phyloP scores from a whole-genome alignment of 176 grass and related monocot species.

The Hordeum vulgare region MorexV3_pseudomolecules_assembly NC_058519.1:626766909-626767408 shows the following conservation, averaged over 20 bases:
- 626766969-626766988: constrained; percentile 27
- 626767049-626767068: constrained; percentile 32
- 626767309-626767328: constrained; percentile 4
- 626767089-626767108: constrained; percentile 37
- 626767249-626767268: constrained; percentile 68
- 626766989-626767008: constrained; percentile 30
- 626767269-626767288: constrained; percentile 75
- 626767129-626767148: constrained; percentile 59
- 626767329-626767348: background rate
- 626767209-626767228: constrained; percentile 67
- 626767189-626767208: constrained; percentile 89
- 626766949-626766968: constrained; percentile 28
- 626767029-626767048: background rate
- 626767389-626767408: background rate
- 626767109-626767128: constrained; percentile 56
- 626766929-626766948: constrained; percentile 15
- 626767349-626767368: background rate
- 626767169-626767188: constrained; percentile 72
- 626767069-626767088: constrained; percentile 41
- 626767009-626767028: constrained; percentile 34
- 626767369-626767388: background rate
- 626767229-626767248: constrained; percentile 44
- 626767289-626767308: constrained; percentile 83
- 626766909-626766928: constrained; percentile 30
- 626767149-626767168: constrained; percentile 64